A percentile compares a stretch with the other conserved stretches of the same genome.
Conservation (phyloP, 2,329 filamentous ascomycete species). For the Magnaporthiopsis poae region DNA sequence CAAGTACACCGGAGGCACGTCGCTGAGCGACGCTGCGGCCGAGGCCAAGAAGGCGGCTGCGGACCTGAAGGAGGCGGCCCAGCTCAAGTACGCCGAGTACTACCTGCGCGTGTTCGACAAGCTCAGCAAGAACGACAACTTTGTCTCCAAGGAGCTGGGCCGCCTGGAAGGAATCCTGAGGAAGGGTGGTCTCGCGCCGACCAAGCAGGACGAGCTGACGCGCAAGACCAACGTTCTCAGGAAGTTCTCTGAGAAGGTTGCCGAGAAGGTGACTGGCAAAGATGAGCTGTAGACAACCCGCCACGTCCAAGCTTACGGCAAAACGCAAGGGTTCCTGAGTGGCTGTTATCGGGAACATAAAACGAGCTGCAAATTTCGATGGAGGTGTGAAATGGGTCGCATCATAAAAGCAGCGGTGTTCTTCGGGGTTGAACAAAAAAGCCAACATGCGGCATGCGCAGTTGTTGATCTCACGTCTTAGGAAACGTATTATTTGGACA, state of each 20-base stretch:
- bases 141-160: constrained; percentile 74
- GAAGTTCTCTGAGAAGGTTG: constrained; percentile 58
- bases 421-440: neutral
- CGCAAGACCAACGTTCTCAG: constrained; percentile 80
- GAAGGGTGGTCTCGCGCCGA: constrained; percentile 74
- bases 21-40: constrained; percentile 52
- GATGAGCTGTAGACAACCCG: constrained; percentile 54
- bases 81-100: constrained; percentile 80
- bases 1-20: constrained; percentile 58
- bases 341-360: constrained; percentile 9
- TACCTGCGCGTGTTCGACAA: constrained; percentile 88
- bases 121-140: constrained; percentile 65
- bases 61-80: constrained; percentile 49
- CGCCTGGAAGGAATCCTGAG: constrained; percentile 69
- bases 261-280: constrained; percentile 47
- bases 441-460: neutral
- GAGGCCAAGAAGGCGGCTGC: constrained; percentile 65
- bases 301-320: neutral
- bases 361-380: neutral
- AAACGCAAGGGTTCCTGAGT: neutral
- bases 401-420: neutral
- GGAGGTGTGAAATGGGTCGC: neutral
- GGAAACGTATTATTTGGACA: neutral
- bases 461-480: neutral
- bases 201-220: constrained; percentile 82